phyloP scores from a whole-genome alignment of 352 stramenopile genomes.

The Blastocystis hominis region DNA sequence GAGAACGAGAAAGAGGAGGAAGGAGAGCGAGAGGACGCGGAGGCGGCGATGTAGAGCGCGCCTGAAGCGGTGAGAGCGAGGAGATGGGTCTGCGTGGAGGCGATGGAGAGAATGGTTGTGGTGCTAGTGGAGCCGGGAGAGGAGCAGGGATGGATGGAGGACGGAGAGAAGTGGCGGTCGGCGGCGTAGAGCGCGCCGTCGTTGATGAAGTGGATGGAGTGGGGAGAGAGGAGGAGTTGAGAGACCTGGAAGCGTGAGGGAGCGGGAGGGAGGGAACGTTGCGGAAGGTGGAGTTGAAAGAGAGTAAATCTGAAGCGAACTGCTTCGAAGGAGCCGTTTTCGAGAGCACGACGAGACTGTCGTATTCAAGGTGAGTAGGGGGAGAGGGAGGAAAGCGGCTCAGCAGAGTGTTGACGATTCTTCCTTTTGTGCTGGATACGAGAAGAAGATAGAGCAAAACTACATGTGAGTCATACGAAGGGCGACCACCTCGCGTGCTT shows the following conservation, averaged over 20 bases:
- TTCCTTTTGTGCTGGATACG: background rate
- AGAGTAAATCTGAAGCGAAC: background rate
- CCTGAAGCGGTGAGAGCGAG: background rate
- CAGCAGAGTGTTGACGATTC: background rate
- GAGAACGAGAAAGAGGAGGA: background rate
- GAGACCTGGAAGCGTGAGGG: background rate
- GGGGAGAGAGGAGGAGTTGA: background rate
- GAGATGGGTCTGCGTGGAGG: background rate
- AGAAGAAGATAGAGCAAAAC: background rate
- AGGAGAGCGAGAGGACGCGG: background rate
- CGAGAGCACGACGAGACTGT: background rate
- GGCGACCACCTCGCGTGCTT: background rate
- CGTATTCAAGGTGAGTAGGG: background rate
- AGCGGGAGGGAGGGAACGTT: background rate
- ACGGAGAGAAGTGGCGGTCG: background rate
- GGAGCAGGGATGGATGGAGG: background rate
- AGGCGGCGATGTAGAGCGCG: background rate
- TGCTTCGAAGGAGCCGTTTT: background rate
- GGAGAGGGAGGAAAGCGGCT: slow-evolving; percentile 8
- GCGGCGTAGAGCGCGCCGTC: background rate
- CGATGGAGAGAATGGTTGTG: background rate
- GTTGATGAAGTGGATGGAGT: slow-evolving; percentile 5
- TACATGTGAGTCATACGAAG: background rate
- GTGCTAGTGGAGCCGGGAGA: background rate
- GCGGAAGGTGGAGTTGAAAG: slow-evolving; percentile 6